Percentiles rank a stretch among this genome's conserved stretches.
Conservation (phyloP, 2,329 filamentous ascomycete genomes). For the Ilyonectria robusta region DNA sequence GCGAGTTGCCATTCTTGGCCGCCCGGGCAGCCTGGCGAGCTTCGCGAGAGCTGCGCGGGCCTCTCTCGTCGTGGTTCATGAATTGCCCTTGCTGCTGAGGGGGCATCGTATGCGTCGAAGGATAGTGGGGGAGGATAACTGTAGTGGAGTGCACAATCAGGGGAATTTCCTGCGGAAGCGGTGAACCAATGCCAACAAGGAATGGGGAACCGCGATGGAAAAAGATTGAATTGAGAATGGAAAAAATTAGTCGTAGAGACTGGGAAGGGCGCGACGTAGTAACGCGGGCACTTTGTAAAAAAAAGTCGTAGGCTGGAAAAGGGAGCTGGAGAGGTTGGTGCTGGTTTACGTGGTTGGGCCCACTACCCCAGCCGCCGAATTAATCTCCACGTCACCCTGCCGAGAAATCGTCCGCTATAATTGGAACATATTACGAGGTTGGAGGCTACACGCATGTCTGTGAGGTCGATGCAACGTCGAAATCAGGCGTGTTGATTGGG, state of each 20-base stretch:
- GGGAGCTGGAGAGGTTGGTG: slow-evolving; percentile 20
- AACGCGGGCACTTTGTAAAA: neutral
- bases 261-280: slow-evolving; percentile 1
- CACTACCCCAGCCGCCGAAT: slow-evolving; percentile 26
- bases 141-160: neutral
- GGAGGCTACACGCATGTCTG: slow-evolving; percentile 27
- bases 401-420: slow-evolving; percentile 14
- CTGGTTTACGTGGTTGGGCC: slow-evolving; percentile 13
- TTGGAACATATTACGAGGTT: slow-evolving; percentile 32
- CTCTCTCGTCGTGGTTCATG: slow-evolving; percentile 32
- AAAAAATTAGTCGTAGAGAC: neutral
- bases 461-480: slow-evolving; percentile 12
- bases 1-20: slow-evolving; percentile 42
- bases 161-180: neutral
- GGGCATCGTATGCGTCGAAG: slow-evolving; percentile 16
- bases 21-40: slow-evolving; percentile 44
- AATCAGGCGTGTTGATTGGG: slow-evolving; percentile 11
- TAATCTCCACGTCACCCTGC: slow-evolving; percentile 26
- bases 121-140: neutral
- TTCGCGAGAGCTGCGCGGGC: slow-evolving; percentile 45
- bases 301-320: slow-evolving; percentile 1
- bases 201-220: neutral
- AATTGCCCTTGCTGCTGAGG: slow-evolving; percentile 25
- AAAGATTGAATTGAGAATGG: neutral
- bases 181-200: neutral